Base-by-base conservation (phyloP, 352 stramenopile genomes). In the Pythium insidiosum region DNA sequence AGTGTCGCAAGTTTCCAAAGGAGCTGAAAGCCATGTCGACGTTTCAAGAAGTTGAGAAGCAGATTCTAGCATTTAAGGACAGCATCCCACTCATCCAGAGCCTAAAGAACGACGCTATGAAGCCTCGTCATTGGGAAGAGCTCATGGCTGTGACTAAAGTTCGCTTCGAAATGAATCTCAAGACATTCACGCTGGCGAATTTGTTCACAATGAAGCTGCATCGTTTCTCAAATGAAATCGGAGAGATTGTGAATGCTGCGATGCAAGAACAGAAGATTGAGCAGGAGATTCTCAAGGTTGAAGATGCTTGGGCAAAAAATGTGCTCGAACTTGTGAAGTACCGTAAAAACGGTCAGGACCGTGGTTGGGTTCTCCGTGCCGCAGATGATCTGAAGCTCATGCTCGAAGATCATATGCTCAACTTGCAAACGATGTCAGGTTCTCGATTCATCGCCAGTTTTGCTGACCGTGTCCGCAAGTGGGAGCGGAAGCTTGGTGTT, bases 251-350 rank as follows among this genome's bases (percentile, higher is more conserved):
- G 24, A 96, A 96, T 30, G 75, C 87, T 15, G 88, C 90, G 3
- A 93, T 96, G 73, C 85, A 97, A 53, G 90, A 97, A 62, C 73
- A 87, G 45, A 97, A 96, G 49, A 97, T 97, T 30, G 89, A 97
- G 48, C 89, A 95, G 46, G 86, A 96, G 47, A 84, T 97, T 24
- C 25, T 81, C 2, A 95, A 96, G 53, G 95, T 97, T 36, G 84
- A 97, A 53, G 76, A 91, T 37, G 65, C 73, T n/a, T 97, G 90
- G 90, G 58, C 79, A 1, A 93, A 91, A 39, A 87, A 84, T 0
- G 52, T 78, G 12, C 65, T 97, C n/a, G 84, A 96, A 9, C 60
- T 97, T 5, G 82, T 89, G 38, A 96, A 96, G 40, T 97, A 97
- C 70, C 87, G 86, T 45, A 97, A 95, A 58, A 94, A 96, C 50